These are phyloP conservation scores for Cryptococcus sp. DNA, from an alignment of 1,284 basidiomycete genomes.

Conservation along the genomic window DNA sequence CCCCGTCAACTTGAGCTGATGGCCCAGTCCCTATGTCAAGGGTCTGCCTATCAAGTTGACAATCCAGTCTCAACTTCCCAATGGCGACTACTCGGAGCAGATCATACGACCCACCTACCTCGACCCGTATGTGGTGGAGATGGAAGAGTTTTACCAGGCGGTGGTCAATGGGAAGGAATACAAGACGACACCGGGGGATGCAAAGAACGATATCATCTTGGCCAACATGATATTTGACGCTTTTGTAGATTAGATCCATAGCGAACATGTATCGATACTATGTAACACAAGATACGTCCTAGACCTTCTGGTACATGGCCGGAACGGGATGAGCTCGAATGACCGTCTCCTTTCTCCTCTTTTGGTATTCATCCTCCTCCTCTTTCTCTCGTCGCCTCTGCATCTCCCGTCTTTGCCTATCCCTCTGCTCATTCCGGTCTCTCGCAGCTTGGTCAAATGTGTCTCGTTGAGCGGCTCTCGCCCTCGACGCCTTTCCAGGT, in stretches of 20 bases:
- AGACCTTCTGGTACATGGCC: constrained; percentile 19
- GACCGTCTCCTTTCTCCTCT: constrained; percentile 25
- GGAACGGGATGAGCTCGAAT: constrained; percentile 33
- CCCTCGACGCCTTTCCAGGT: constrained; percentile 28
- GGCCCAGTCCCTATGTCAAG: constrained; percentile 45
- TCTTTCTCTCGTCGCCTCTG: constrained; percentile 14
- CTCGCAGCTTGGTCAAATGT: constrained; percentile 17
- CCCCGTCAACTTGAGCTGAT: background rate
- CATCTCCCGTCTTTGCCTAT: constrained; percentile 8
- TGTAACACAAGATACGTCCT: background rate
- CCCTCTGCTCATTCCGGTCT: constrained; percentile 13
- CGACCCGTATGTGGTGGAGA: constrained; percentile 46
- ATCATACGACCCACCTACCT: constrained; percentile 44
- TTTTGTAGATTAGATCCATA: constrained; percentile 15
- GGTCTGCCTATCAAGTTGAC: constrained; percentile 45
- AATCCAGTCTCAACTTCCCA: constrained; percentile 30
- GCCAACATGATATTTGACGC: constrained; percentile 44
- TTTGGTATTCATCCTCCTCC: constrained; percentile 23
- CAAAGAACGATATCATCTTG: constrained; percentile 41
- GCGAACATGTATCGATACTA: background rate
- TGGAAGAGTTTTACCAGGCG: constrained; percentile 30
- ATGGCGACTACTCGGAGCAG: constrained; percentile 35
- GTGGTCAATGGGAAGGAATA: constrained; percentile 29
- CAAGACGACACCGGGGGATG: constrained; percentile 38
- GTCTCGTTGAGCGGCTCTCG: constrained; percentile 19